Conservation (phyloP, 2,329 filamentous ascomycete genomes). For the Elsinoe batatas region DNA sequence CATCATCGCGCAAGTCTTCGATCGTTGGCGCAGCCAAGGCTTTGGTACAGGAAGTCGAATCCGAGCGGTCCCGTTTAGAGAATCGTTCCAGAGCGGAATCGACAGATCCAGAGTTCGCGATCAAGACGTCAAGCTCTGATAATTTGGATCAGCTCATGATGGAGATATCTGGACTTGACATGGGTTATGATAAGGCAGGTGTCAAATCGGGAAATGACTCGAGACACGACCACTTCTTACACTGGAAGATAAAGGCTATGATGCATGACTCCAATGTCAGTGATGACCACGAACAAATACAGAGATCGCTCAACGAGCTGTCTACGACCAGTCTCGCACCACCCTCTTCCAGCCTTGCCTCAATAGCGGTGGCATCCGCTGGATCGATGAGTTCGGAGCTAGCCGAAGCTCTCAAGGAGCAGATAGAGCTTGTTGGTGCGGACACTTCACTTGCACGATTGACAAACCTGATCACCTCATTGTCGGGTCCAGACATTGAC, state of each 20-base stretch:
- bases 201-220: not conserved
- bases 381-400: not conserved
- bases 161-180: not conserved
- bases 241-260: not conserved
- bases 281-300: not conserved
- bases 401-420: not conserved
- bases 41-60: not conserved
- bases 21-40: not conserved
- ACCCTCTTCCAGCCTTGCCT: not conserved
- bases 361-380: not conserved
- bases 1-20: not conserved
- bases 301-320: not conserved
- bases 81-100: not conserved
- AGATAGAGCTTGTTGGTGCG: not conserved
- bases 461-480: not conserved
- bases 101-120: not conserved
- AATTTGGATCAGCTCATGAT: not conserved
- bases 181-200: not conserved
- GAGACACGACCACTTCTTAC: not conserved
- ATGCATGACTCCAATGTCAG: not conserved
- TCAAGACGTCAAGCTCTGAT: not conserved
- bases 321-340: not conserved
- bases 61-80: not conserved
- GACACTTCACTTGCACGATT: slow-evolving; percentile 1
- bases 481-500: not conserved